Conservation (phyloP, 257 asterid genomes). For the Nicotiana otophora region DNA sequence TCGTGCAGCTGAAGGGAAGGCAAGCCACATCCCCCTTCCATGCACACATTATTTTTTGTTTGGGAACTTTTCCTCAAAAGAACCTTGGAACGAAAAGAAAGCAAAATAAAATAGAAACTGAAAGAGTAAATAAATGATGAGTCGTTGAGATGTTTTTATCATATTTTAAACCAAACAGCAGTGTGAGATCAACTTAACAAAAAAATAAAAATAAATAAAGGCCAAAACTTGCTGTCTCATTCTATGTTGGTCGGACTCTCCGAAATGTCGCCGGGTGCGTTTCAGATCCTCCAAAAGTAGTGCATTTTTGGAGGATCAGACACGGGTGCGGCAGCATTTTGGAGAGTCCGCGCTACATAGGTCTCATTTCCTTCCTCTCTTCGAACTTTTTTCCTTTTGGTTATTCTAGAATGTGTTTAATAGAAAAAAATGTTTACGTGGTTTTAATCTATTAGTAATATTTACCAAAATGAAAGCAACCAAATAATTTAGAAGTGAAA, state of each 20-base stretch:
- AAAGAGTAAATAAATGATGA: background rate
- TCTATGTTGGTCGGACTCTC: too few species aligned
- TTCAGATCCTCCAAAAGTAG: too few species aligned
- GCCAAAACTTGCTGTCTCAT: background rate
- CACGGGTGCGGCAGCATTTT: too few species aligned
- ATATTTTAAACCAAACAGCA: background rate
- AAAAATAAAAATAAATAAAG: background rate
- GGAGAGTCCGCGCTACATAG: too few species aligned
- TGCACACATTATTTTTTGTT: background rate
- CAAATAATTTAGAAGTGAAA: background rate
- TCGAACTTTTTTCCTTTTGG: background rate
- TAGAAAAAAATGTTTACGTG: background rate
- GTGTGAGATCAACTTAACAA: background rate
- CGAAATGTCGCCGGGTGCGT: too few species aligned
- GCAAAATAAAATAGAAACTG: background rate
- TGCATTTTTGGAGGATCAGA: too few species aligned
- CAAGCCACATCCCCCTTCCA: slow-evolving; percentile 30
- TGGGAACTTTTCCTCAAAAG: background rate
- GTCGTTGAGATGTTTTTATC: too few species aligned
- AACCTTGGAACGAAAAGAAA: background rate
- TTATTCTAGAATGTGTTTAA: background rate
- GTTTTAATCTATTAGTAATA: background rate
- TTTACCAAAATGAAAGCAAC: background rate
- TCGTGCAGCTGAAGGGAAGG: slow-evolving; percentile 99
- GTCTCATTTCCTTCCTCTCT: background rate